A percentile compares a stretch with the other conserved stretches of the same genome.
Conservation (phyloP, 345 rosid species). For the Syzygium grande region DNA sequence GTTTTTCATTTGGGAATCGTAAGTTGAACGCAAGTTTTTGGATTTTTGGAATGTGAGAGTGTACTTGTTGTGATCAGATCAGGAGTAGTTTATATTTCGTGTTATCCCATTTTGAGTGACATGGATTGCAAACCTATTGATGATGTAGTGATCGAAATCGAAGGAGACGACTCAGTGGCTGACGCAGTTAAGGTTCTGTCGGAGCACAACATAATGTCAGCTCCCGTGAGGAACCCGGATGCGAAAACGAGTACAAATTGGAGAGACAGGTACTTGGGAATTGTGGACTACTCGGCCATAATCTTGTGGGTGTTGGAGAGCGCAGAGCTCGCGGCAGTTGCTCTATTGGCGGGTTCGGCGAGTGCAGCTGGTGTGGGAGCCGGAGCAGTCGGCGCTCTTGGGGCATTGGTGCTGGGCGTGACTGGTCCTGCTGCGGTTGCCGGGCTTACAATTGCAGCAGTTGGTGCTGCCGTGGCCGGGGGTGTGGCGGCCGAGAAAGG, state of each 20-base stretch:
- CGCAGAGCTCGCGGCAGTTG: constrained; percentile 69
- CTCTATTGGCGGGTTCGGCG: constrained; percentile 60
- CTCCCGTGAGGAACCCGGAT: constrained; percentile 62
- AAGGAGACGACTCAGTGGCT: constrained; percentile 53
- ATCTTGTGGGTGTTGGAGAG: constrained; percentile 80
- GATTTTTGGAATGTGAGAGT: background rate
- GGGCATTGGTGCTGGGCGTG: constrained; percentile 61
- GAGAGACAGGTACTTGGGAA: constrained; percentile 70
- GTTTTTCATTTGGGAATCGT: background rate
- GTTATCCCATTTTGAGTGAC: background rate
- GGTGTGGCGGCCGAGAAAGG: constrained; percentile 62
- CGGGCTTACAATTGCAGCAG: constrained; percentile 68
- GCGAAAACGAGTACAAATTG: constrained; percentile 43
- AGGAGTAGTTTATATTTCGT: background rate
- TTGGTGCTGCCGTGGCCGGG: constrained; percentile 81
- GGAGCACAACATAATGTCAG: constrained; percentile 65
- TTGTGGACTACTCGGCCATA: constrained; percentile 69
- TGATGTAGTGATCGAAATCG: constrained; percentile 60
- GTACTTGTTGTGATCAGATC: background rate
- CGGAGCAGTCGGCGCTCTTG: constrained; percentile 68
- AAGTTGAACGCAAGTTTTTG: background rate
- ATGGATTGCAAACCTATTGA: background rate
- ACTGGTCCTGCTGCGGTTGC: constrained; percentile 68
- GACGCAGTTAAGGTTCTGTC: constrained; percentile 73
- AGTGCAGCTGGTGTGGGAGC: constrained; percentile 77